phyloP scores from a whole-genome alignment of 2,329 filamentous ascomycete species.

The Fusarium sp. region DNA sequence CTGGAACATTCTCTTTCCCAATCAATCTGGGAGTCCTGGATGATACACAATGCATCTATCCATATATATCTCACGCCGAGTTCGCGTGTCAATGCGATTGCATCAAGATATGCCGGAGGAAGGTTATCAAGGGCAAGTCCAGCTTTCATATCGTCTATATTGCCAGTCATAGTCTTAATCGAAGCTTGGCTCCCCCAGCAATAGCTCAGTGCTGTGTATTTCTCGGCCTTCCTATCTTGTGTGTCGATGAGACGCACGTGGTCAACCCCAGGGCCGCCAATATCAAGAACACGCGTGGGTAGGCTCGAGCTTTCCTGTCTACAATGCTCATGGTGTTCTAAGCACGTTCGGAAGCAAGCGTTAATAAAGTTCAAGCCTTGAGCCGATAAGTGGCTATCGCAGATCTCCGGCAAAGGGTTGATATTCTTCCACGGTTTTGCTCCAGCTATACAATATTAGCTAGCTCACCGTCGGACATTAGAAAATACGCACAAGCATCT shows the following conservation, averaged over 20 bases:
- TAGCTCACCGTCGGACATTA: accelerated
- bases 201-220: constrained; percentile 43
- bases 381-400: constrained; percentile 26
- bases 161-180: constrained; percentile 15
- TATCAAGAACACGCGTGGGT: constrained; percentile 34
- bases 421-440: constrained; percentile 20
- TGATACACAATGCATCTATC: constrained; percentile 43
- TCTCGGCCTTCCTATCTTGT: neutral
- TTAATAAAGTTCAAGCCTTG: constrained; percentile 26
- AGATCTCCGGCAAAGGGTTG: constrained; percentile 32
- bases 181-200: constrained; percentile 33
- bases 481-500: constrained; percentile 4
- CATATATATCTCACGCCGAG: constrained; percentile 34
- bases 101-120: constrained; percentile 32
- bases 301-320: neutral
- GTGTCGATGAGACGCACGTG: constrained; percentile 19
- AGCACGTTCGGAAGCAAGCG: constrained; percentile 24
- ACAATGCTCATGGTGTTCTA: constrained; percentile 17
- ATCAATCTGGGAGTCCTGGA: constrained; percentile 31
- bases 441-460: constrained; percentile 13
- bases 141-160: constrained; percentile 15
- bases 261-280: constrained; percentile 1
- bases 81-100: constrained; percentile 11
- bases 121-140: constrained; percentile 17
- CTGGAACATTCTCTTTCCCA: constrained; percentile 39